These are phyloP conservation scores for Aspergillus fumigatiaffinis DNA, from an alignment of 2,329 filamentous ascomycete species.

Conservation along the genomic window DNA sequence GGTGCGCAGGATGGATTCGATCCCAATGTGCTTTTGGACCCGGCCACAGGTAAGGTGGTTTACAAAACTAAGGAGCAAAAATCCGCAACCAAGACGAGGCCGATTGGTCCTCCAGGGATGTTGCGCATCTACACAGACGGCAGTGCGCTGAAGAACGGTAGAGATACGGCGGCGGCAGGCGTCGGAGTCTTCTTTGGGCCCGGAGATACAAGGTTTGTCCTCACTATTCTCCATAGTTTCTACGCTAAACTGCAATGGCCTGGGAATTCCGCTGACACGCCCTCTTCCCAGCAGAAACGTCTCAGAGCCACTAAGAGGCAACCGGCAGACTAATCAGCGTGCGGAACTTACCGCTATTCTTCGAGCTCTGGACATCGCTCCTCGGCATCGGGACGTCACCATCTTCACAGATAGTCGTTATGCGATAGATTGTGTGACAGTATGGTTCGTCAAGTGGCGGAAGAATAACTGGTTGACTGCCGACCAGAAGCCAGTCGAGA, in stretches of 20 bases:
- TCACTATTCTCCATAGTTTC: slow-evolving; percentile 3
- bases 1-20: slow-evolving; percentile 62
- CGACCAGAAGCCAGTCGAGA: slow-evolving; percentile 69
- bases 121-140: slow-evolving; percentile 63
- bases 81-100: slow-evolving; percentile 43
- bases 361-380: slow-evolving; percentile 73
- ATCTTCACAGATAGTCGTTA: slow-evolving; percentile 91
- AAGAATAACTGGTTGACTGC: slow-evolving; percentile 74
- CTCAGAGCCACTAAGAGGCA: slow-evolving; percentile 70
- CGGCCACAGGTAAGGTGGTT: slow-evolving; percentile 50
- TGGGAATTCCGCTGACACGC: slow-evolving; percentile 21
- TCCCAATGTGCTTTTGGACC: slow-evolving; percentile 53
- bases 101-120: slow-evolving; percentile 45
- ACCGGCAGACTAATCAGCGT: slow-evolving; percentile 85
- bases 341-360: slow-evolving; percentile 90
- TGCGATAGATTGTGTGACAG: slow-evolving; percentile 80
- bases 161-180: slow-evolving; percentile 52
- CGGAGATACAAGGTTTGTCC: slow-evolving; percentile 50
- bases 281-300: slow-evolving; percentile 54
- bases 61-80: slow-evolving; percentile 53
- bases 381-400: slow-evolving; percentile 62
- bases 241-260: not conserved
- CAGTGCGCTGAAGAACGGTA: slow-evolving; percentile 58
- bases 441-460: slow-evolving; percentile 78
- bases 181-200: slow-evolving; percentile 64